These are phyloP conservation scores for Leishmania amazonensis DNA, from an alignment of 208 protist species.

Conservation along the genomic window DNA sequence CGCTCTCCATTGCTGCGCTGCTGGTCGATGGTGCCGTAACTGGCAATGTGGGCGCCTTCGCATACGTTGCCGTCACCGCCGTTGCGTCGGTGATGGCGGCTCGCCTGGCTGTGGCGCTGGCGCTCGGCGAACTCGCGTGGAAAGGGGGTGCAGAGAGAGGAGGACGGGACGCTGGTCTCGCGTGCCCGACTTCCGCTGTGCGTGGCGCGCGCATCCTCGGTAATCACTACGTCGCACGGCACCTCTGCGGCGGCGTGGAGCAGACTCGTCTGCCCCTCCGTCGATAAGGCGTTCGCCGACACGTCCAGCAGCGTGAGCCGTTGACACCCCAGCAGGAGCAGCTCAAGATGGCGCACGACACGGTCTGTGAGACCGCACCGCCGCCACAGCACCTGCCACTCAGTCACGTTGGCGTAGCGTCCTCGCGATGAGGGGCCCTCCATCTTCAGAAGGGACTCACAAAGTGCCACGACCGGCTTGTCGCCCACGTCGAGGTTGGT, in stretches of 20 bases:
- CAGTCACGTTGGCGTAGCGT: conserved; percentile 7
- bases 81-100: not conserved
- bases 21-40: not conserved
- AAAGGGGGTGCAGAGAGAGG: not conserved
- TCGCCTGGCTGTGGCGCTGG: not conserved
- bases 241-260: conserved; percentile 25
- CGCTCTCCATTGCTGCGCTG: not conserved
- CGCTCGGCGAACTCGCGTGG: not conserved
- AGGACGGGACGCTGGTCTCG: conserved; percentile 9
- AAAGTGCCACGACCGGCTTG: conserved; percentile 55
- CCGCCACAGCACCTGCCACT: conserved; percentile 46
- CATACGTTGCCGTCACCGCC: not conserved
- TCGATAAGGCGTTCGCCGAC: conserved; percentile 36
- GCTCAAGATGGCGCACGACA: conserved; percentile 42
- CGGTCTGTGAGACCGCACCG: conserved; percentile 57
- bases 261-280: conserved; percentile 24
- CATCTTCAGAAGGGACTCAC: conserved; percentile 64
- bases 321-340: conserved; percentile 49
- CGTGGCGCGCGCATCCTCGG: conserved; percentile 5
- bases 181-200: conserved; percentile 5
- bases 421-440: conserved; percentile 10
- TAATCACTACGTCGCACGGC: conserved; percentile 34
- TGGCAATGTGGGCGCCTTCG: not conserved
- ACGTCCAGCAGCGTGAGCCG: conserved; percentile 46
- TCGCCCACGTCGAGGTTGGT: conserved; percentile 42